phyloP scores from a whole-genome alignment of 805 yeast species.

The Cyberlindnera mycetangii region DNA sequence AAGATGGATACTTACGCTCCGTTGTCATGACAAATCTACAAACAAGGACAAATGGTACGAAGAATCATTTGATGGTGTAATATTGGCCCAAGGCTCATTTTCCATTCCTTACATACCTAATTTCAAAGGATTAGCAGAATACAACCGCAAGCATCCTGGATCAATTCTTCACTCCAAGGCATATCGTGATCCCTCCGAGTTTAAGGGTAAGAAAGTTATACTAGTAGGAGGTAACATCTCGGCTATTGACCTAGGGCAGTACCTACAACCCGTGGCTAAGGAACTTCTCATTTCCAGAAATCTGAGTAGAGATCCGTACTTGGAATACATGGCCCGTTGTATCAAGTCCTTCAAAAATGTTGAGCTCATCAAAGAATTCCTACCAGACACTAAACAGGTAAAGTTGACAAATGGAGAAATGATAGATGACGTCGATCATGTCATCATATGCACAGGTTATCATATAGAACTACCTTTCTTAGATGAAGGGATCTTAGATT shows the following conservation, averaged over 20 bases:
- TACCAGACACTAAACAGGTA: conserved; percentile 29
- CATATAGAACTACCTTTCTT: conserved; percentile 40
- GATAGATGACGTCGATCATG: conserved; percentile 35
- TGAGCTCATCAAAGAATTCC: conserved; percentile 28
- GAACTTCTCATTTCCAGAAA: conserved; percentile 64
- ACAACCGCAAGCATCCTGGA: conserved; percentile 39
- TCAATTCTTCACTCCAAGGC: conserved; percentile 50
- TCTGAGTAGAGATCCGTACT: conserved; percentile 58
- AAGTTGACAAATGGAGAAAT: conserved; percentile 33
- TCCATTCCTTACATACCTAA: conserved; percentile 54
- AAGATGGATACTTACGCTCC: conserved; percentile 39
- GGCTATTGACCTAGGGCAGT: conserved; percentile 45
- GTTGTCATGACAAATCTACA: conserved; percentile 10
- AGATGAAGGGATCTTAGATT: conserved; percentile 25
- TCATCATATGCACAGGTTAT: conserved; percentile 44
- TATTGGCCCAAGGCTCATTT: conserved; percentile 58
- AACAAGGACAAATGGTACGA: conserved; percentile 38
- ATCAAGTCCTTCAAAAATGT: conserved; percentile 27
- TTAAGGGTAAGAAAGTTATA: conserved; percentile 38
- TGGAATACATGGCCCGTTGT: conserved; percentile 36
- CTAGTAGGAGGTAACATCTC: conserved; percentile 44
- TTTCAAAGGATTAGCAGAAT: conserved; percentile 45
- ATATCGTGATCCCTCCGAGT: conserved; percentile 42
- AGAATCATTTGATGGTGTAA: conserved; percentile 52
- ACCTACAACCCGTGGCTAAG: conserved; percentile 34